A percentile compares a stretch with the other conserved stretches of the same genome.
phyloP scores from a whole-genome alignment of 2,329 filamentous ascomycete species.

The Chaetomiaceae sp. region DNA sequence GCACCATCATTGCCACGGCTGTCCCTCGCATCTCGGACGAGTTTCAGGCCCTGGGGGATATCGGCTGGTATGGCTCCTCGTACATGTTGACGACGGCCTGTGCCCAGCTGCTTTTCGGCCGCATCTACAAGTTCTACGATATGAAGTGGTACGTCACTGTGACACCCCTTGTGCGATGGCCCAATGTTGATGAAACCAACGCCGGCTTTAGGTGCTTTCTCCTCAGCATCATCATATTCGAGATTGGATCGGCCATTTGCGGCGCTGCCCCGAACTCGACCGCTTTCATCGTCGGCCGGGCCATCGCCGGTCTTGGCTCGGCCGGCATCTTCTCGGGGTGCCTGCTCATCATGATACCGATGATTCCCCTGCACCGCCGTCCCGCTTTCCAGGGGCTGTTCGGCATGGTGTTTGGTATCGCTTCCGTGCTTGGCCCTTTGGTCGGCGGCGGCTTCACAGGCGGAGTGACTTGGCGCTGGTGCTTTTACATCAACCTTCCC shows the following conservation, averaged over 20 bases:
- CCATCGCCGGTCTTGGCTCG: constrained; percentile 51
- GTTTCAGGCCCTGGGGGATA: constrained; percentile 53
- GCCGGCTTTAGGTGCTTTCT: constrained; percentile 44
- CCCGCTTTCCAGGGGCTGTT: constrained; percentile 55
- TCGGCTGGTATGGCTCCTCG: constrained; percentile 60
- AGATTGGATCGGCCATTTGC: constrained; percentile 51
- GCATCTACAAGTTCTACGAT: constrained; percentile 51
- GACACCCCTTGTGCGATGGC: neutral
- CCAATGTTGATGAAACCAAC: neutral
- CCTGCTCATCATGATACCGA: constrained; percentile 52
- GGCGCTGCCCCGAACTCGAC: constrained; percentile 50
- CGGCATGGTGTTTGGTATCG: constrained; percentile 50
- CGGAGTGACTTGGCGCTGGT: constrained; percentile 49
- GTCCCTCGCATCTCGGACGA: constrained; percentile 53
- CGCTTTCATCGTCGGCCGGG: constrained; percentile 52
- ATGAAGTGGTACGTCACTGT: constrained; percentile 38
- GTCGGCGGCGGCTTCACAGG: constrained; percentile 51
- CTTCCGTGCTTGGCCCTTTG: constrained; percentile 49
- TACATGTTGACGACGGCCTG: constrained; percentile 57
- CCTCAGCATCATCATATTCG: constrained; percentile 45
- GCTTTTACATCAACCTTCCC: constrained; percentile 56
- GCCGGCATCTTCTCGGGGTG: constrained; percentile 55
- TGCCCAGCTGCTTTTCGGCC: constrained; percentile 50
- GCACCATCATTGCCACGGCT: constrained; percentile 53
- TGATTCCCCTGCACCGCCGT: constrained; percentile 56